These are phyloP conservation scores for Aspergillus caelatus DNA, from an alignment of 2,329 filamentous ascomycete genomes.

Conservation along the genomic window DNA sequence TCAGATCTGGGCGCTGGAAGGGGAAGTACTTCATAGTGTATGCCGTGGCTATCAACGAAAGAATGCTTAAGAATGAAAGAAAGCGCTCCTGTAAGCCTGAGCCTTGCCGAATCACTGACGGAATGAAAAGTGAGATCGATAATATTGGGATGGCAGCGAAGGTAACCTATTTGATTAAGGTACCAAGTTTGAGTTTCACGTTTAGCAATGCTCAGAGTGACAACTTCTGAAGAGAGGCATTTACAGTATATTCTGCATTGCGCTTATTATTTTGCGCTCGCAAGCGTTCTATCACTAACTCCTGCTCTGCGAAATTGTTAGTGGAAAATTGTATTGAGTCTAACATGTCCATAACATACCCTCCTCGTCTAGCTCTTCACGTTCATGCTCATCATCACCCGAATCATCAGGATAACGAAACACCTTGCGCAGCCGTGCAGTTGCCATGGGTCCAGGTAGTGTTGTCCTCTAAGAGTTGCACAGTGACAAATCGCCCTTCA, in stretches of 20 bases:
- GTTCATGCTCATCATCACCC: slow-evolving; percentile 55
- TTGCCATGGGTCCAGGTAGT: slow-evolving; percentile 44
- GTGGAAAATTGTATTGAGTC: slow-evolving; percentile 5
- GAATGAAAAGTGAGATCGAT: slow-evolving; percentile 34
- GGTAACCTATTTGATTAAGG: slow-evolving; percentile 25
- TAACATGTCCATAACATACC: slow-evolving; percentile 48
- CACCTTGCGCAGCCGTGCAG: slow-evolving; percentile 71
- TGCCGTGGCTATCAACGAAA: slow-evolving; percentile 42
- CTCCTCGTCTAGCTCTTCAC: slow-evolving; percentile 74
- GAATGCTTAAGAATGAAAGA: slow-evolving; percentile 34
- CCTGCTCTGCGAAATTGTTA: slow-evolving; percentile 39
- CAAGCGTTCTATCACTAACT: slow-evolving; percentile 42
- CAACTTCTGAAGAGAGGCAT: slow-evolving; percentile 6
- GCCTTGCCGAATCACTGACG: slow-evolving; percentile 30
- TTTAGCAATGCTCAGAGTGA: neutral
- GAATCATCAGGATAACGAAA: slow-evolving; percentile 74
- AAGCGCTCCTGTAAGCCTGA: slow-evolving; percentile 24
- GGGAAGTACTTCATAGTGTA: slow-evolving; percentile 40
- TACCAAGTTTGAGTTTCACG: neutral
- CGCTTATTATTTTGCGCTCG: slow-evolving; percentile 40
- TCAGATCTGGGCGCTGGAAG: slow-evolving; percentile 28
- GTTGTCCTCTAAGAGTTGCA: neutral
- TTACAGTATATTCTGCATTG: slow-evolving; percentile 46
- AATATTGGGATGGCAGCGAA: slow-evolving; percentile 43
- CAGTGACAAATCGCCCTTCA: neutral